phyloP scores from a whole-genome alignment of 2,329 filamentous ascomycete genomes.

The Chalaropsis thielavioides region DNA sequence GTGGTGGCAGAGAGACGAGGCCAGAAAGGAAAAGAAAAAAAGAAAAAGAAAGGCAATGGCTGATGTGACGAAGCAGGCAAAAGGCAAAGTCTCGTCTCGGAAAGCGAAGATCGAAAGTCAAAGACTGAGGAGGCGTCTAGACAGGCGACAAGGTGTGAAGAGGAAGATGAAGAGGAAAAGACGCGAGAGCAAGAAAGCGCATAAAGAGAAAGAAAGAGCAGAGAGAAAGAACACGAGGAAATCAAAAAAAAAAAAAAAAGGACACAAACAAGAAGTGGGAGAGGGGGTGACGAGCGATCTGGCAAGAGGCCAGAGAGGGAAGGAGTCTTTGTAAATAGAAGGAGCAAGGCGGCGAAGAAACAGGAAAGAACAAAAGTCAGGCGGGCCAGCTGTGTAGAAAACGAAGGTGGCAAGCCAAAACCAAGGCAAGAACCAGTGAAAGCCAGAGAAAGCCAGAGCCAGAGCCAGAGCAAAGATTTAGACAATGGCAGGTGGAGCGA shows the following conservation, averaged over 20 bases:
- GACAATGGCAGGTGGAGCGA: too few species aligned
- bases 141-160: not conserved
- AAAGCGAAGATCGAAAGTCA: not conserved
- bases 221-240: not conserved
- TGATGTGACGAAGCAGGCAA: not conserved
- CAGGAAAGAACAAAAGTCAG: conserved; percentile 1
- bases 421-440: not conserved
- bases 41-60: not conserved
- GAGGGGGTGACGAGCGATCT: not conserved
- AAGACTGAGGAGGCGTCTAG: not conserved
- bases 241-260: conserved; percentile 1
- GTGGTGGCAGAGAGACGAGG: not conserved
- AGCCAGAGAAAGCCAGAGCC: not conserved
- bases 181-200: conserved; percentile 1
- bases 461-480: not conserved
- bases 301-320: not conserved
- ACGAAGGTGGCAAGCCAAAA: not conserved
- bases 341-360: not conserved
- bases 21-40: not conserved
- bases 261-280: conserved; percentile 11
- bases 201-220: not conserved
- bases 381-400: not conserved
- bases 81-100: not conserved
- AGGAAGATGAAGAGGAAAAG: not conserved
- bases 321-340: not conserved